Conservation (phyloP, 2,329 filamentous ascomycete genomes). For the Esteya vermicola region DNA sequence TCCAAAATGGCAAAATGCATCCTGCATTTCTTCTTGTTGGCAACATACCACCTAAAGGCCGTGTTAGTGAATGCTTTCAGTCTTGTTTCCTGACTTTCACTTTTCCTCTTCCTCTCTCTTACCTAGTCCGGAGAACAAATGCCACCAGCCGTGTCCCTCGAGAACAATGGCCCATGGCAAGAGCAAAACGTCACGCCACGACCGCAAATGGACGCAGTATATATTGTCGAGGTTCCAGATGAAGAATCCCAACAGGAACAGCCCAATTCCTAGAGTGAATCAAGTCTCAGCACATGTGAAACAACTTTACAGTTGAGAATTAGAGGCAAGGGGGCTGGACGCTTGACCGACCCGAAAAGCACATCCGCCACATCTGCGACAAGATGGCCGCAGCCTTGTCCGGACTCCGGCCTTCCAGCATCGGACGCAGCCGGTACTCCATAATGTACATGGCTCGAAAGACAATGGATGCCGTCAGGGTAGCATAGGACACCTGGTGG, state of each 20-base stretch:
- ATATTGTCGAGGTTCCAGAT: conserved; percentile 71
- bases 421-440: conserved; percentile 34
- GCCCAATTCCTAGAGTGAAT: conserved; percentile 48
- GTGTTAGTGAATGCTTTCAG: too few species aligned
- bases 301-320: neutral
- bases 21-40: too few species aligned
- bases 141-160: conserved; percentile 46
- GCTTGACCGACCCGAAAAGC: conserved; percentile 32
- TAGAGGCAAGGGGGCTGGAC: conserved; percentile 12
- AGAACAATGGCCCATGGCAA: conserved; percentile 70
- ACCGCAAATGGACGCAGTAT: conserved; percentile 53
- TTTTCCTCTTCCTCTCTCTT: conserved; percentile 3
- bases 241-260: conserved; percentile 61
- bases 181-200: conserved; percentile 52
- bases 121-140: conserved; percentile 68
- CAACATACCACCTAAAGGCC: conserved; percentile 6
- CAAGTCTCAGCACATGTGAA: too few species aligned
- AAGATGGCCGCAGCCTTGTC: conserved; percentile 32
- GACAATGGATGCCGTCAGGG: conserved; percentile 57
- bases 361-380: conserved; percentile 63
- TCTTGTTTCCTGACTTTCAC: neutral
- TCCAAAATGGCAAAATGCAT: too few species aligned
- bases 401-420: conserved; percentile 27
- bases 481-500: conserved; percentile 66
- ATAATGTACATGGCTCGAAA: conserved; percentile 65